A percentile compares a stretch with the other conserved stretches of the same genome.
Conservation (phyloP, 2,329 filamentous ascomycete genomes). For the Cytospora leucostoma region DNA sequence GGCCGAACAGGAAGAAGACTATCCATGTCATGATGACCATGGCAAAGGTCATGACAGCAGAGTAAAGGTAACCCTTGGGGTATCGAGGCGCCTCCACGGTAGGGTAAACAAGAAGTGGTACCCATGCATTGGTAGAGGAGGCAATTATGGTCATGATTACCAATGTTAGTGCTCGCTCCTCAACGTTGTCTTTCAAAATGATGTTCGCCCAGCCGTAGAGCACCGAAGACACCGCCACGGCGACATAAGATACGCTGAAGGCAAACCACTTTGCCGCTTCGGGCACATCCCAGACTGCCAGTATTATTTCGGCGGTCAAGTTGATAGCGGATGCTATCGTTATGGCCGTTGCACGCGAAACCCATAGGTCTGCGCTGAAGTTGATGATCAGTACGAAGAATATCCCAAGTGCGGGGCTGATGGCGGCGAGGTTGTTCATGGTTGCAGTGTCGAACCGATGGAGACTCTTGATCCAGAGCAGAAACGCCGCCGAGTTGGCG, state of each 20-base stretch:
- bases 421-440: conserved; percentile 54
- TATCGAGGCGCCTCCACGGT: conserved; percentile 47
- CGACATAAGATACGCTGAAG: conserved; percentile 50
- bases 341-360: conserved; percentile 56
- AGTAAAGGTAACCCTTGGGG: conserved; percentile 42
- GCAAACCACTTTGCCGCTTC: conserved; percentile 58
- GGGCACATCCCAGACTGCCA: conserved; percentile 59
- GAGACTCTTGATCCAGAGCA: conserved; percentile 61
- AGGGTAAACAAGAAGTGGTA: conserved; percentile 52
- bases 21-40: conserved; percentile 18
- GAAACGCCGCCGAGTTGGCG: conserved; percentile 49
- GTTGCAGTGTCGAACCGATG: conserved; percentile 47
- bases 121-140: conserved; percentile 59
- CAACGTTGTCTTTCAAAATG: conserved; percentile 46
- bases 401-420: conserved; percentile 57
- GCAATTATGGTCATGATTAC: conserved; percentile 54
- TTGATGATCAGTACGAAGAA: conserved; percentile 56
- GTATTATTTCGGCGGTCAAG: conserved; percentile 53
- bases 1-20: conserved; percentile 13
- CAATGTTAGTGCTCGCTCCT: conserved; percentile 51
- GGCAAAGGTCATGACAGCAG: conserved; percentile 19
- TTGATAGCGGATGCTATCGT: conserved; percentile 54
- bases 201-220: conserved; percentile 59
- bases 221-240: conserved; percentile 55
- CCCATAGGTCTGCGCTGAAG: conserved; percentile 55